Percentiles rank a stretch among this genome's conserved stretches.
Conservation (phyloP, 805 yeast species). For the Barnettozyma siamensis region DNA sequence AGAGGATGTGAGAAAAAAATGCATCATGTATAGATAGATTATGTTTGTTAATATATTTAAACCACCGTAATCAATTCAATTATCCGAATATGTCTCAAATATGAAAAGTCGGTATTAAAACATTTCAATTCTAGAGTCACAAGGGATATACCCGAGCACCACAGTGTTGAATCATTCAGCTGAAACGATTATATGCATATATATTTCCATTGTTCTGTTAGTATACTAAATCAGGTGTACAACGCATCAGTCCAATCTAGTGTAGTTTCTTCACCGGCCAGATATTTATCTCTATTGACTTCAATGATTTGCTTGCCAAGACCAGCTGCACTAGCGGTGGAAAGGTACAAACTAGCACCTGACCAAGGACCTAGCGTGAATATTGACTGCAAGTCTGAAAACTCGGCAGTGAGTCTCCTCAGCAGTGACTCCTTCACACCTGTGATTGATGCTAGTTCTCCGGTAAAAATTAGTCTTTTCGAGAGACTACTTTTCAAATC, state of each 20-base stretch:
- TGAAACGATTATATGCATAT: too few species aligned
- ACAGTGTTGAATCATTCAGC: too few species aligned
- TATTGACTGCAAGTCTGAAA: too few species aligned
- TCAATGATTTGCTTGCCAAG: constrained; percentile 12
- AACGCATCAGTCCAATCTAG: constrained; percentile 21
- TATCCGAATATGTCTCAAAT: too few species aligned
- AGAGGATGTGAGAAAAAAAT: not conserved
- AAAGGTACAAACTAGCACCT: constrained; percentile 24
- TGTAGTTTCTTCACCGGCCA: constrained; percentile 15
- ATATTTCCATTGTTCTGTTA: too few species aligned
- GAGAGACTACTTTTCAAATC: constrained; percentile 16
- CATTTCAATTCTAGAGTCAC: too few species aligned
- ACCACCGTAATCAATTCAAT: too few species aligned
- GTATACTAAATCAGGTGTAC: constrained; percentile 3
- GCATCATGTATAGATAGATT: constrained; percentile 1
- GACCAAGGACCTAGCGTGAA: constrained; percentile 21
- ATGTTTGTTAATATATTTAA: too few species aligned
- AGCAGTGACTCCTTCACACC: constrained; percentile 22
- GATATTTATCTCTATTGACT: constrained; percentile 20
- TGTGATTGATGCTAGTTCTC: constrained; percentile 20
- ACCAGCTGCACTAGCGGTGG: constrained; percentile 17
- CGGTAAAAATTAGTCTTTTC: constrained; percentile 20
- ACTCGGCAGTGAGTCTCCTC: too few species aligned
- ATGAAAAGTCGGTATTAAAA: too few species aligned
- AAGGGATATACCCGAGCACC: too few species aligned